Evolutionary conservation across 306 rosid genomes (phyloP), one percentile per base, ranked within the genome.

Genomic region (Gynostemma pentaphyllum): DNA sequence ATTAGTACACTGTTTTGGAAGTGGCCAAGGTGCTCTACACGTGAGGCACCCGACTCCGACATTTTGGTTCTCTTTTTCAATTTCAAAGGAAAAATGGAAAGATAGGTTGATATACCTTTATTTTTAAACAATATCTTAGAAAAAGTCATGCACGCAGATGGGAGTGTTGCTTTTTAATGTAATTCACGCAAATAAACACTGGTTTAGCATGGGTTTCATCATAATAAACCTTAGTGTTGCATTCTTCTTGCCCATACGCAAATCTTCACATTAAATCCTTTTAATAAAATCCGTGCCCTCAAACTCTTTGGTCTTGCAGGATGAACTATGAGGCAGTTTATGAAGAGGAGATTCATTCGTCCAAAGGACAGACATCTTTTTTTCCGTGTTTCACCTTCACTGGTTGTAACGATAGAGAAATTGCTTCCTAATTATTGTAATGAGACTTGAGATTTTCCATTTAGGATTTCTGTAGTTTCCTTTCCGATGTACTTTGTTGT

Each of bases 321-420:
- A 60, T 60, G 65, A 60, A 32, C 28, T 60, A 60, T 60, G 65
- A 60, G 48, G 65, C 4, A 23, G 5, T 37, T 15, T 21, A 13
- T 27, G 2, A 57, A 23, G 56, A 50, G 32, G 56, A 12, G 24
- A 11, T 50, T 50, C 24, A 49, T 49, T 56, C 45, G 63, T 56
- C 16, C 45, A 34, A 19, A 34, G 45, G 28, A 34, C 45, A 18
- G 16, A 41, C 62, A 32, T 30, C 45, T 45, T 1, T 55, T 32
- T 32, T 56, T n/a, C n/a, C n/a, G 45, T 52, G 39, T 2, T 28
- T 26, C 49, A 45, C 49, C 60, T 52, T 26, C 49, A 45, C 49
- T 39, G 26, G 29, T 26, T 36, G 29, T 57, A 39, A 34, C 9
- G 12, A 32, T 34, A 11, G 0, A 11, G 0, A 32, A 57, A 32